These are phyloP conservation scores for Cyanodermella asteris DNA, from an alignment of 2,329 filamentous ascomycete species.

Conservation along the genomic window DNA sequence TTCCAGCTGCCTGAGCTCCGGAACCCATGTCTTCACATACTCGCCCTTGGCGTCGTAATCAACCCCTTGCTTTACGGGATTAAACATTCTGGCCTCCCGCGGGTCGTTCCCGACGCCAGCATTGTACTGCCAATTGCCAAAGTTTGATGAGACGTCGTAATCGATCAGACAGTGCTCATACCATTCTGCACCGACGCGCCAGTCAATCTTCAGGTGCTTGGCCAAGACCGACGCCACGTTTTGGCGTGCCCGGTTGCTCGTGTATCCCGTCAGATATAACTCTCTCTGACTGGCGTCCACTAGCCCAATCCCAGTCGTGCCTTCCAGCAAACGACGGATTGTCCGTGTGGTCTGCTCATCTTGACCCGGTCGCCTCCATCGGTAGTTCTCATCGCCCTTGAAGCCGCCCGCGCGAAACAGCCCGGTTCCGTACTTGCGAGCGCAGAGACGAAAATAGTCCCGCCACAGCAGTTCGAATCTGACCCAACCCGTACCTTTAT, in stretches of 20 bases:
- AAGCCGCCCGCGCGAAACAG: constrained; percentile 48
- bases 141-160: constrained; percentile 56
- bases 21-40: constrained; percentile 54
- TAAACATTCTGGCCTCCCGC: constrained; percentile 51
- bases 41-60: constrained; percentile 51
- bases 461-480: constrained; percentile 57
- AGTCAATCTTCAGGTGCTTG: constrained; percentile 55
- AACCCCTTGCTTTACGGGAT: constrained; percentile 58
- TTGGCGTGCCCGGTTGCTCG: constrained; percentile 52
- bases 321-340: constrained; percentile 38
- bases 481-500: constrained; percentile 45
- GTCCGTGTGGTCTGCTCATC: constrained; percentile 18
- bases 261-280: constrained; percentile 54
- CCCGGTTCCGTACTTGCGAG: constrained; percentile 42
- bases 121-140: constrained; percentile 69
- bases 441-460: constrained; percentile 62
- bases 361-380: constrained; percentile 24
- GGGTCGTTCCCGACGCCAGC: constrained; percentile 64
- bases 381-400: constrained; percentile 23
- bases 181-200: constrained; percentile 64
- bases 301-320: constrained; percentile 51
- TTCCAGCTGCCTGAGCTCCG: constrained; percentile 36
- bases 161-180: constrained; percentile 56
- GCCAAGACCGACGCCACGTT: constrained; percentile 55
- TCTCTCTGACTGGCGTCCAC: constrained; percentile 62